Base-by-base conservation (phyloP, 345 rosid species). In the Boechera retrofracta region DNA sequence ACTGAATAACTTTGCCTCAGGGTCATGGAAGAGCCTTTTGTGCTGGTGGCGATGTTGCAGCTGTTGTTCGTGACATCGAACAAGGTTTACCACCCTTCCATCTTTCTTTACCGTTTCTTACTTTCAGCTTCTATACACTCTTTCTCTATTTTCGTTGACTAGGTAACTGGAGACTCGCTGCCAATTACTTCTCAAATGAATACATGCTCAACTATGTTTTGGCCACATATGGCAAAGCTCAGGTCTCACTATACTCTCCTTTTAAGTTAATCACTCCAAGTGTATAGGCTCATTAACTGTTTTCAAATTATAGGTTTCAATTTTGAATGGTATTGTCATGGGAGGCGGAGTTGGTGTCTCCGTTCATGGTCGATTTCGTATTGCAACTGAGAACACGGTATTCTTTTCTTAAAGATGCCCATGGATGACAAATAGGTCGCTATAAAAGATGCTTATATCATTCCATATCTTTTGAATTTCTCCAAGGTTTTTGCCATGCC, bases 291-390 rank as follows among this genome's bases (percentile, higher is more conserved):
- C 35, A 35, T 72, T 18, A 32, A 12, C 31, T 47, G 31, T 56
- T 42, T 58, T 52, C 39, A 55, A 16, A 55, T 58, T 74, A 62
- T 73, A 93, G 93, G 89, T 93, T 61, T 91, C 95, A 0, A 77
- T 93, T 68, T 86, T 89, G 52, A 79, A 88, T 81, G 98, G 98
- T 73, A 88, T 93, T 64, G 90, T 86, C 79, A 89, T 91, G 95
- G 97, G 98, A 75, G 97, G 91, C 28, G 98, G 97, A 33, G 87
- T 84, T 80, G 97, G 97, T 77, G 83, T 75, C 77, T 88, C 97
- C 8, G 16, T 89, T 7, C 93, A 91, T 70, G 97, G 97, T 70
- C 81, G 86, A 77, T 89, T 93, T 76, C 91, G 92, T 10, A 79
- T 88, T 62, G 97, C 88, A 60, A 91, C 95, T 66, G 97, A 93